Base-by-base conservation (phyloP, 257 asterid genomes). In the Fraxinus cuspidata region DNA sequence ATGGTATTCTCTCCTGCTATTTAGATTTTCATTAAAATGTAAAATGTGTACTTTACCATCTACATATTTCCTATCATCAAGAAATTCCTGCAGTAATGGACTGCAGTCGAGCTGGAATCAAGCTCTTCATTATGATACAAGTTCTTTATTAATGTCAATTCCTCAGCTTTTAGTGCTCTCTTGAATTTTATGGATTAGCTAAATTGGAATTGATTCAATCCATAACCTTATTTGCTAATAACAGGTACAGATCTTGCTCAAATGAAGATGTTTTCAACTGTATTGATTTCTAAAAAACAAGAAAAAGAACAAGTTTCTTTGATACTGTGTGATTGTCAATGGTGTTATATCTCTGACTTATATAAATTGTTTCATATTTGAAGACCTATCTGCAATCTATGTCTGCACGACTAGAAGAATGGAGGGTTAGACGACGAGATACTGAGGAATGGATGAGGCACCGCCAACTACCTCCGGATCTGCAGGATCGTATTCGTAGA, bases 371-470 rank as follows among this genome's bases (percentile, higher is more conserved):
- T 78, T 79, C 74, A 68, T 74, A 34, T 63, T 60, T 83, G 75
- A 86, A 92, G 98, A 85, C 88, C 74, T 94, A 86, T 88, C 90
- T 94, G 80, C 92, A 92, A 90, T 94, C 96, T 68, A 87, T 91
- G 49, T 83, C 96, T 51, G 91, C 96, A 70, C 90, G 98, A 80
- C 93, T 94, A 5, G 98, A 94, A 88, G 97, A 94, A 77, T 94
- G 98, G 97, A 85, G 97, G 80, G 87, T 89, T 29, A 89, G 83
- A 73, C 82, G 96, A 78, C 83, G 97, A 85, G 97, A 92, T 81
- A 92, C 97, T 0, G 98, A 94, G 81, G 98, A 94, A 78, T 94
- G 97, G 98, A 92, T 94, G 98, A 82, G 88, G 78, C 98, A 92
- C 74, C 92, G 98, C 8, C 97, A 94, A 81, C 83, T 94, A 1